phyloP scores from a whole-genome alignment of 2,329 filamentous ascomycete species.

The Botryotinia globosa region DNA sequence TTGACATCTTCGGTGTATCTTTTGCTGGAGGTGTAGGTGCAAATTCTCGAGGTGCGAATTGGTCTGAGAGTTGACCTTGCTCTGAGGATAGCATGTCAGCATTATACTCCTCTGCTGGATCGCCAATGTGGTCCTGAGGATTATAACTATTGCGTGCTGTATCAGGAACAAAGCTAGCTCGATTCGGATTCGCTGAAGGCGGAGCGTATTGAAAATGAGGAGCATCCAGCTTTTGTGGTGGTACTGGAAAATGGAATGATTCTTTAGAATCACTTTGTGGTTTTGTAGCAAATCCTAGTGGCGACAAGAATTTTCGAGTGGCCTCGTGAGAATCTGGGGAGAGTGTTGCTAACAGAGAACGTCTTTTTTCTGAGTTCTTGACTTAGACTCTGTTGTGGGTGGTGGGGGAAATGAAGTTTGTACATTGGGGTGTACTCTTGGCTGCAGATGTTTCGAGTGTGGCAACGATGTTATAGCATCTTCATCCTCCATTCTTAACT shows the following conservation, averaged over 20 bases:
- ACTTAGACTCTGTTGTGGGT: conserved; percentile 42
- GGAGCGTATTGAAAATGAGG: conserved; percentile 61
- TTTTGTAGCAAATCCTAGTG: conserved; percentile 15
- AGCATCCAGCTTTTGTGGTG: conserved; percentile 45
- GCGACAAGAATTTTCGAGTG: conserved; percentile 36
- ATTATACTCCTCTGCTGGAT: conserved; percentile 29
- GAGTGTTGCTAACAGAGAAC: conserved; percentile 14
- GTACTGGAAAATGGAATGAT: conserved; percentile 58
- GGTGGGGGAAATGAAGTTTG: conserved; percentile 36
- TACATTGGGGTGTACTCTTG: conserved; percentile 43
- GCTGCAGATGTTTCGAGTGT: conserved; percentile 61
- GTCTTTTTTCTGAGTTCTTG: conserved; percentile 50
- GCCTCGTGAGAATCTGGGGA: conserved; percentile 43
- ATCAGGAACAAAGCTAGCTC: conserved; percentile 17
- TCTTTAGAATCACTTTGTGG: conserved; percentile 27
- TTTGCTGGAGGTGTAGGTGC: conserved; percentile 21
- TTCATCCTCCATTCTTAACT: conserved; percentile 77
- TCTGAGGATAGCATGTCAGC: not conserved
- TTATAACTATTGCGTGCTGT: conserved; percentile 34
- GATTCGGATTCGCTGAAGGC: conserved; percentile 42
- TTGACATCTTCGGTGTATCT: conserved; percentile 10
- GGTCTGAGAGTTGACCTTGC: conserved; percentile 23
- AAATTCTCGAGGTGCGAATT: conserved; percentile 24
- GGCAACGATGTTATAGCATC: conserved; percentile 82
- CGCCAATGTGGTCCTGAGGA: conserved; percentile 29